Base-by-base conservation (phyloP, 306 rosid species). In the Malus asiatica region DNA sequence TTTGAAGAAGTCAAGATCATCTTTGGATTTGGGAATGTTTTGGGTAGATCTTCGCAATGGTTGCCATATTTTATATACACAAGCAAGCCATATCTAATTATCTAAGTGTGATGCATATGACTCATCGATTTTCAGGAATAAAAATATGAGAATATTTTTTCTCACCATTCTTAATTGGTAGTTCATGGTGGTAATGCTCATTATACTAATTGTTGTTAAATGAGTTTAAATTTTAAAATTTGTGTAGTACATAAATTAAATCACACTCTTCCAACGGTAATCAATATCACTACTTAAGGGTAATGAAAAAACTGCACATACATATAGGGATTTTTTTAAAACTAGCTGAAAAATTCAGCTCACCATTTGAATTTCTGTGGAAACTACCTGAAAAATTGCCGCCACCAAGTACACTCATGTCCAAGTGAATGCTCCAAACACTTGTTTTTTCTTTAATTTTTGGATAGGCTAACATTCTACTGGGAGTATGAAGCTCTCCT, bases 21-120 rank as follows among this genome's bases (percentile, higher is more conserved):
- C 66, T 53, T 82, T 76, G 65, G 79, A 83, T 78, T 75, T 65
- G 82, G 78, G 82, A 68, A 80, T 82, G 81, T 70, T 75, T 58
- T 75, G 29, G 68, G 79, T 51, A 66, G 72, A 82, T 77, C 67
- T 77, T 75, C 77, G 27, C 70, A 70, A 77, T 80, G 75, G 71
- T 74, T 71, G 86, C 71, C 64, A 78, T 45, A 74, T 63, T 57
- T 55, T n/a, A 46, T 61, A 27, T 12, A 27, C 35, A 61, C 35
- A 13, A 61, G 66, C 19, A 61, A 61, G 11, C 66, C 66, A 61
- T 4, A 61, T 12, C 38, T 61, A 29, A 29, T 61, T 61, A 61
- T 25, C 66, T 5, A 61, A 25, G 35, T 30, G 66, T 27, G 66
- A 61, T 19, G 38, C 14, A 15, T 48, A 48, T 48, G 55, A 48